These are phyloP conservation scores for Fusarium equiseti DNA, from an alignment of 2,329 filamentous ascomycete genomes.

Conservation along the genomic window DNA sequence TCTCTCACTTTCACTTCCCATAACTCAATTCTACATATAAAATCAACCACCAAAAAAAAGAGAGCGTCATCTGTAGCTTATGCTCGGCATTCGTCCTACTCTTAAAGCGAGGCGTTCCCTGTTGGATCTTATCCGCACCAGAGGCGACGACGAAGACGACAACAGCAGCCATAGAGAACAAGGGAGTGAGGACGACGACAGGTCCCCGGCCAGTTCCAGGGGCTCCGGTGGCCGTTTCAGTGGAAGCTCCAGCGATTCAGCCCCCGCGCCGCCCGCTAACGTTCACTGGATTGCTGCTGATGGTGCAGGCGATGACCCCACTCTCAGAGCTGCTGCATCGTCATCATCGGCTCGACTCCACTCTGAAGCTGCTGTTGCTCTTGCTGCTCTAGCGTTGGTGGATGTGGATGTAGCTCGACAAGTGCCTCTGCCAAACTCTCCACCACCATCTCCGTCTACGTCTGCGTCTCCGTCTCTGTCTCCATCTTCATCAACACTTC, in stretches of 20 bases:
- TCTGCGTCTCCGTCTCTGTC: conserved; percentile 49
- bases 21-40: conserved; percentile 21
- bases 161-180: conserved; percentile 22
- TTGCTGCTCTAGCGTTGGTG: conserved; percentile 45
- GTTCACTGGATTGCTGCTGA: conserved; percentile 16
- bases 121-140: conserved; percentile 62
- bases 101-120: conserved; percentile 66
- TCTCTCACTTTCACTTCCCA: conserved; percentile 9
- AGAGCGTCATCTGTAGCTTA: conserved; percentile 48
- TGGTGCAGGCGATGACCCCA: conserved; percentile 27
- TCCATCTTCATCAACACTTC: conserved; percentile 39
- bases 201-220: conserved; percentile 10
- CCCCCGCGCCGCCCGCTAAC: conserved; percentile 39
- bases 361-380: conserved; percentile 33
- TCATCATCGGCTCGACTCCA: conserved; percentile 52
- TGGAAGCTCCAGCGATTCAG: conserved; percentile 33
- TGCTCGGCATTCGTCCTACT: conserved; percentile 64
- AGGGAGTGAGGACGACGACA: conserved; percentile 23
- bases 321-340: conserved; percentile 41
- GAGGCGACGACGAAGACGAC: conserved; percentile 46
- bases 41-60: conserved; percentile 28
- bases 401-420: conserved; percentile 53
- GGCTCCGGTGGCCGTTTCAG: conserved; percentile 30
- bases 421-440: conserved; percentile 58
- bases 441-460: conserved; percentile 54